A percentile compares a stretch with the other conserved stretches of the same genome.
phyloP scores from a whole-genome alignment of 2,329 filamentous ascomycete species.

The Ustulina deusta region DNA sequence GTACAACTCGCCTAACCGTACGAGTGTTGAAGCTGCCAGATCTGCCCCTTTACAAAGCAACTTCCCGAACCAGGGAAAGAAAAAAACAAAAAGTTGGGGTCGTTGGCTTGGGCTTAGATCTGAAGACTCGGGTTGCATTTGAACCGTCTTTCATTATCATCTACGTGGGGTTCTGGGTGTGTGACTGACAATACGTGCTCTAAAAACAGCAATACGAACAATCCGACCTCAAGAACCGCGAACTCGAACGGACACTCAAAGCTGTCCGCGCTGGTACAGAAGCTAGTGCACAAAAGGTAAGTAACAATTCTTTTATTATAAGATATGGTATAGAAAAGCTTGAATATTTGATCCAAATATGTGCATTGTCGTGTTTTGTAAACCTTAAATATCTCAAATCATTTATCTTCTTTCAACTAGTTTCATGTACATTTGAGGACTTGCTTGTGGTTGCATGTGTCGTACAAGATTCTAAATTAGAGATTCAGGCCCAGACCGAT shows the following conservation, averaged over 20 bases:
- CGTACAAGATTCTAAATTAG: conserved; percentile 27
- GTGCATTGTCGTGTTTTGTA: not conserved
- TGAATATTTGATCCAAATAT: conserved; percentile 2
- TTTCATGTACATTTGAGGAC: conserved; percentile 1
- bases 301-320: conserved; percentile 47
- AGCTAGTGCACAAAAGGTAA: conserved; percentile 65
- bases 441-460: conserved; percentile 7
- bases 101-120: conserved; percentile 28
- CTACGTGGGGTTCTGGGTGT: not conserved
- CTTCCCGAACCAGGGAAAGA: not conserved
- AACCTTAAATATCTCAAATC: not conserved
- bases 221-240: conserved; percentile 67
- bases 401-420: not conserved
- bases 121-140: conserved; percentile 13
- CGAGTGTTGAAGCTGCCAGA: conserved; percentile 9
- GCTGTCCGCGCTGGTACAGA: conserved; percentile 63
- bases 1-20: conserved; percentile 24
- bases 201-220: conserved; percentile 67
- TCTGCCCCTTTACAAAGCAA: conserved; percentile 8
- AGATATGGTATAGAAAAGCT: conserved; percentile 8
- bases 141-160: conserved; percentile 8
- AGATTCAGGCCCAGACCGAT: conserved; percentile 61
- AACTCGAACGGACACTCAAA: conserved; percentile 67
- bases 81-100: conserved; percentile 37
- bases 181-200: conserved; percentile 42